Evolutionary conservation across 129 eudicot species (phyloP).

Genomic region (Flaveria brownii): DNA sequence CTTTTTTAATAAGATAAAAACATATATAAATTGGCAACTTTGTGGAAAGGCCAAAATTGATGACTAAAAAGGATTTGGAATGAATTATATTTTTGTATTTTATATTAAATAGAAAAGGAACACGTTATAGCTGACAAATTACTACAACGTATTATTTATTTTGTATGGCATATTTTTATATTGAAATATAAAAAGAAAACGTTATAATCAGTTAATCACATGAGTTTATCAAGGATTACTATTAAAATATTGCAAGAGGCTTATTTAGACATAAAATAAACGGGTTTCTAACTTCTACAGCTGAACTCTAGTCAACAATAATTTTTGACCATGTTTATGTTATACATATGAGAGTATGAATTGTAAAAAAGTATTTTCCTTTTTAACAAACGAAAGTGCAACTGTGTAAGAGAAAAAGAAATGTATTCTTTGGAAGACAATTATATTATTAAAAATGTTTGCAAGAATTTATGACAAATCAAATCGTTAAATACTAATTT

Average conservation of each 20-base stretch:
- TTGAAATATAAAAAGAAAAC: not conserved
- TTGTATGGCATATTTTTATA: not conserved
- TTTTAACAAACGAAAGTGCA: too few relatives aligned
- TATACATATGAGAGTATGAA: too few relatives aligned
- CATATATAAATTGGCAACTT: not conserved
- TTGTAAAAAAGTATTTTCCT: too few relatives aligned
- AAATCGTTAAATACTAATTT: too few relatives aligned
- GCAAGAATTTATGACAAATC: too few relatives aligned
- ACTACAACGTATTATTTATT: not conserved
- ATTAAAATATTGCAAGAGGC: not conserved
- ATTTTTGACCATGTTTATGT: too few relatives aligned
- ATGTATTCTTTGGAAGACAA: too few relatives aligned
- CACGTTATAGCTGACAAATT: not conserved
- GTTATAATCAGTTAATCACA: slow-evolving; percentile 12
- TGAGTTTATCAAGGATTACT: not conserved
- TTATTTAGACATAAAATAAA: too few relatives aligned
- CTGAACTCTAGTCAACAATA: too few relatives aligned
- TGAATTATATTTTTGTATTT: not conserved
- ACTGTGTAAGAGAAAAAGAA: too few relatives aligned
- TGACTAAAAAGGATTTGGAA: not conserved
- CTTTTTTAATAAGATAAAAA: not conserved
- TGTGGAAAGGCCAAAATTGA: not conserved
- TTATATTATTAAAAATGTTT: too few relatives aligned
- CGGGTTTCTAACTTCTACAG: too few relatives aligned
- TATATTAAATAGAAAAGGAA: not conserved